These are phyloP conservation scores for Kuraishia capsulata DNA, from an alignment of 805 yeast genomes.

Conservation along the genomic window DNA sequence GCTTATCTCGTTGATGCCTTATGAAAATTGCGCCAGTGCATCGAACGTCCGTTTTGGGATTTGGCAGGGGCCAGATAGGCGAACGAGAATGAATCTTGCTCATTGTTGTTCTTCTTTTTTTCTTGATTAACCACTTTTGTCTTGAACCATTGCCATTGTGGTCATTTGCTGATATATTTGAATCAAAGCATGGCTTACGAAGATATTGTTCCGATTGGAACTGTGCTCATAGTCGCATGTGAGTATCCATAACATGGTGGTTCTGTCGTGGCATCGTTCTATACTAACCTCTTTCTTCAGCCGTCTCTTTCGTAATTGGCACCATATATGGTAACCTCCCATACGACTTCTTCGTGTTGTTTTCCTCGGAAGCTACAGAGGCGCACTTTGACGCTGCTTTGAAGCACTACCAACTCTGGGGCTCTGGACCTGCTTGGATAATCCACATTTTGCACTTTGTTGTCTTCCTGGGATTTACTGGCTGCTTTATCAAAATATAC, in stretches of 20 bases:
- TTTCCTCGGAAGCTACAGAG: constrained; percentile 42
- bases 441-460: constrained; percentile 57
- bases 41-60: no score
- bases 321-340: constrained; percentile 70
- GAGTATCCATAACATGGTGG: no score
- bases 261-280: neutral
- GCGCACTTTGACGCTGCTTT: constrained; percentile 53
- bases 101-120: no score
- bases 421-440: constrained; percentile 48
- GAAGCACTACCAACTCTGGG: constrained; percentile 69
- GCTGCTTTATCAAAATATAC: constrained; percentile 69
- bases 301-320: constrained; percentile 77
- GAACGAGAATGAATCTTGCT: no score
- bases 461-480: constrained; percentile 57
- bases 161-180: no score
- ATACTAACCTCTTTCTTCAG: constrained; percentile 5
- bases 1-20: no score
- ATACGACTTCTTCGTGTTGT: constrained; percentile 70
- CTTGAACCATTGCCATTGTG: no score
- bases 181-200: constrained; percentile 16
- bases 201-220: constrained; percentile 36
- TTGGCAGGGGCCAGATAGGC: no score
- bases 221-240: constrained; percentile 24
- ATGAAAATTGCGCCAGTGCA: no score
- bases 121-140: no score